Conservation (phyloP, 441 rosid genomes). For the Kokia cookei region DNA sequence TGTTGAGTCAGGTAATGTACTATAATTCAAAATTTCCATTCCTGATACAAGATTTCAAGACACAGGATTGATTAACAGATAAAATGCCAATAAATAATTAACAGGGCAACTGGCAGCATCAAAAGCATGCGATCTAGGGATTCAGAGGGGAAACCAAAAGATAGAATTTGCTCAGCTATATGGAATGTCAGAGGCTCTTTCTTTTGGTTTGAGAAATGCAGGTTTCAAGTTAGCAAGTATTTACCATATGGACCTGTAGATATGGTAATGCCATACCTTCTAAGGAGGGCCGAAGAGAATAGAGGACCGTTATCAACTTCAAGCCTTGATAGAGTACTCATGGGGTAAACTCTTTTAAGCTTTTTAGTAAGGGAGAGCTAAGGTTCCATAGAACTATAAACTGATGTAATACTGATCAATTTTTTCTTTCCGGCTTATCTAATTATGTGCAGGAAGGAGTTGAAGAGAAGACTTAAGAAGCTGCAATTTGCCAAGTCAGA, state of each 20-base stretch:
- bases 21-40: neutral
- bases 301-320: constrained; percentile 65
- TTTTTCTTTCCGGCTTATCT: neutral
- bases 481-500: constrained; percentile 17
- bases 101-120: constrained; percentile 56
- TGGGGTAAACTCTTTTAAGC: constrained; percentile 33
- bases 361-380: neutral
- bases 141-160: constrained; percentile 36
- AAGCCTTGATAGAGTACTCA: constrained; percentile 54
- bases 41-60: neutral
- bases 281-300: constrained; percentile 91
- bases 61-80: neutral
- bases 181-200: constrained; percentile 84
- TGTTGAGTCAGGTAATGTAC: constrained; percentile 49
- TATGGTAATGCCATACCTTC: constrained; percentile 67
- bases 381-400: neutral
- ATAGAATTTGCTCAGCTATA: constrained; percentile 86
- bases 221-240: constrained; percentile 86
- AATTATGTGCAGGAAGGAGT: constrained; percentile 41
- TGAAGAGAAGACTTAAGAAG: constrained; percentile 38
- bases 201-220: constrained; percentile 65
- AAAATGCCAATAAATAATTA: neutral
- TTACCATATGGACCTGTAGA: constrained; percentile 81
- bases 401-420: neutral
- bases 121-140: constrained; percentile 61